Conservation (phyloP, 2,329 filamentous ascomycete species). For the Teratosphaeria viscida region DNA sequence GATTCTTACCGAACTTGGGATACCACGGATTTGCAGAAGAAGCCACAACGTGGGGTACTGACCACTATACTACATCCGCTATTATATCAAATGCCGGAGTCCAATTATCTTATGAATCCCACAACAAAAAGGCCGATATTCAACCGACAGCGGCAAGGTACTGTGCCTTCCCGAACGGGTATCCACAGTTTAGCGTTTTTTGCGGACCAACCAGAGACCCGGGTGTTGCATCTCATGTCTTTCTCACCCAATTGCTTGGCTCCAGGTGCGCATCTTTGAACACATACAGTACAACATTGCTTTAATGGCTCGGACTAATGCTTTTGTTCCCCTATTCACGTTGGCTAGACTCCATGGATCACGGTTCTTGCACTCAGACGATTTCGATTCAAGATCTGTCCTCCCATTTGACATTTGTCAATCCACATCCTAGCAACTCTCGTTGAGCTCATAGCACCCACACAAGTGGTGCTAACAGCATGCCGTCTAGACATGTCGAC, state of each 20-base stretch:
- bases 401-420: too few species aligned
- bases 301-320: not conserved
- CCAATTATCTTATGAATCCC: not conserved
- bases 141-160: not conserved
- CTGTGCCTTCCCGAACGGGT: not conserved
- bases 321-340: not conserved
- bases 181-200: not conserved
- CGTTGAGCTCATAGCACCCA: not conserved
- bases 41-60: not conserved
- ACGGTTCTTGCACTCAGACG: not conserved
- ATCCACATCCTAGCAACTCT: too few species aligned
- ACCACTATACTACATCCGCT: not conserved
- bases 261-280: not conserved
- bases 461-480: not conserved
- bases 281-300: not conserved
- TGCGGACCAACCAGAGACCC: not conserved
- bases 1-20: not conserved
- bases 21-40: not conserved
- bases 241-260: not conserved
- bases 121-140: not conserved
- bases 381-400: not conserved
- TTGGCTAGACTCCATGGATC: not conserved
- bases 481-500: not conserved
- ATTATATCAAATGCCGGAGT: too few species aligned
- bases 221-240: not conserved